These are phyloP conservation scores for Capsicum pubescens DNA, from an alignment of 257 asterid species.

Conservation along the genomic window DNA sequence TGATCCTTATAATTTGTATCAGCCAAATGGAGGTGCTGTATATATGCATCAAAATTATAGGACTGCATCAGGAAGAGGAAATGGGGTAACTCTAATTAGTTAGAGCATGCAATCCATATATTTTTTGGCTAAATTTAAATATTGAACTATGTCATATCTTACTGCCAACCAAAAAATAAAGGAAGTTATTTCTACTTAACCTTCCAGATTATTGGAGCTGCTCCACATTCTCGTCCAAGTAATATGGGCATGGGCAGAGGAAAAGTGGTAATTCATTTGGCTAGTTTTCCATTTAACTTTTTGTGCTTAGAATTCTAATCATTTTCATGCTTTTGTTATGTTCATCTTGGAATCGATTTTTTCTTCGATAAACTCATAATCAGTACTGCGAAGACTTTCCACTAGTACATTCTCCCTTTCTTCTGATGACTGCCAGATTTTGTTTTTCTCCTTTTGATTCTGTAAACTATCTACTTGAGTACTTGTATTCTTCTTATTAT, in stretches of 20 bases:
- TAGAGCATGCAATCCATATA: neutral
- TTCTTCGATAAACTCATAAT: neutral
- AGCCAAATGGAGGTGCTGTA: conserved; percentile 36
- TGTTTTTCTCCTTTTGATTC: neutral
- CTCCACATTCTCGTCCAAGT: conserved; percentile 19
- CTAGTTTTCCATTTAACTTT: neutral
- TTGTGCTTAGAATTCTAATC: neutral
- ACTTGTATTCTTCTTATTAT: conserved; percentile 10
- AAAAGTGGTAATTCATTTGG: conserved; percentile 24
- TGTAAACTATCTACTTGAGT: conserved; percentile 1
- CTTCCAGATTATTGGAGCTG: conserved; percentile 33
- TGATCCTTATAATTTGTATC: conserved; percentile 5
- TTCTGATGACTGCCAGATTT: conserved; percentile 9
- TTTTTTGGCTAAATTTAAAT: neutral
- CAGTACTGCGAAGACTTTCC: neutral
- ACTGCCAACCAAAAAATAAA: neutral
- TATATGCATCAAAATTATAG: conserved; percentile 23
- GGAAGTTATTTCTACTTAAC: conserved; percentile 14
- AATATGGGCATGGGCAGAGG: conserved; percentile 29
- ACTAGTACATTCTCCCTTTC: neutral
- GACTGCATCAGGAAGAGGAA: conserved; percentile 35
- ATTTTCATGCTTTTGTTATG: neutral
- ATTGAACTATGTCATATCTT: neutral
- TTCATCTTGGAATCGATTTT: neutral
- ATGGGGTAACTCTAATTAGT: conserved; percentile 26